Percentiles rank a stretch among this genome's conserved stretches.
Conservation (phyloP, 106 monocot species). For the Dendrobium huoshanense region DNA sequence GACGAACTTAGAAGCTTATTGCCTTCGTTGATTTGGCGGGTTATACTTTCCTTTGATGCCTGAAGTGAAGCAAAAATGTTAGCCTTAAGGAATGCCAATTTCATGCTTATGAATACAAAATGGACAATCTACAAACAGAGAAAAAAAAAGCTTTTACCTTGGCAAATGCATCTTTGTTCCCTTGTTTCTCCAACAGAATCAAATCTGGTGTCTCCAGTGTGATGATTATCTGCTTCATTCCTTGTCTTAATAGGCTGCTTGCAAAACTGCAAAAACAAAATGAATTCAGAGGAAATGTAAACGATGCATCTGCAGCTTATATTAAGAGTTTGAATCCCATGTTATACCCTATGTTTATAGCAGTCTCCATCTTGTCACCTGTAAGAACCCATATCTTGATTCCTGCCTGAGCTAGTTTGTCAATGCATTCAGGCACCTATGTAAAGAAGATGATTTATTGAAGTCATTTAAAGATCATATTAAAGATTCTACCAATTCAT, state of each 20-base stretch:
- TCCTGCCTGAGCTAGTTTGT: constrained; percentile 92
- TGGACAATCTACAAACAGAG: background rate
- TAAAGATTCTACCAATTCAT: background rate
- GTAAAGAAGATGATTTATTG: background rate
- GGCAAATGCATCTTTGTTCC: constrained; percentile 51
- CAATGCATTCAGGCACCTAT: constrained; percentile 97
- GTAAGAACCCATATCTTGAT: constrained; percentile 97
- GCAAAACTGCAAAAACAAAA: constrained; percentile 55
- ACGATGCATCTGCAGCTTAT: background rate
- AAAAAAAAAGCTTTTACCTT: constrained; percentile 38
- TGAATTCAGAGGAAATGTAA: background rate
- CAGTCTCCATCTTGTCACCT: constrained; percentile 98
- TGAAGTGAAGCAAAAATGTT: constrained; percentile 7
- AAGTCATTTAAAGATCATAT: background rate
- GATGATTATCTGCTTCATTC: constrained; percentile 87
- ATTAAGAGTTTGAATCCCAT: background rate
- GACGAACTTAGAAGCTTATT: constrained; percentile 28
- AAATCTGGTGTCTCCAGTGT: constrained; percentile 74
- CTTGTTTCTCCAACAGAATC: constrained; percentile 68
- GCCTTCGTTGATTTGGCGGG: constrained; percentile 62
- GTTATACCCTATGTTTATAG: constrained; percentile 92
- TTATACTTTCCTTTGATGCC: constrained; percentile 76
- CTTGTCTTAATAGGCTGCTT: constrained; percentile 90
- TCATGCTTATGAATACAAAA: too few species aligned
- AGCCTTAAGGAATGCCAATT: background rate